Conservation (phyloP, 306 rosid genomes). For the Trifolium repens region DNA sequence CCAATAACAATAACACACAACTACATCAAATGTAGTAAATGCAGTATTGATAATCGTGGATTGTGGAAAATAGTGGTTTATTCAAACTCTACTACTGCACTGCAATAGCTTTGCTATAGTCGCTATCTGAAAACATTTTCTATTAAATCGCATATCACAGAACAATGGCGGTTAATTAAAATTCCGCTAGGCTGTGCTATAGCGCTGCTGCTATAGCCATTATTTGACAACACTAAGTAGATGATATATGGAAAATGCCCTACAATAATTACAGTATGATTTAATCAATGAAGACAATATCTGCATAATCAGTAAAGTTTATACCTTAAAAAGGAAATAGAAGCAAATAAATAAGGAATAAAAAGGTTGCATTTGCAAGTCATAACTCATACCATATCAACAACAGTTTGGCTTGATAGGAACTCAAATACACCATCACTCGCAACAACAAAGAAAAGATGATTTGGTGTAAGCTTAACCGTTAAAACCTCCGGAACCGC, state of each 20-base stretch:
- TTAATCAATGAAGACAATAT: conserved; percentile 16
- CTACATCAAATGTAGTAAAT: conserved; percentile 15
- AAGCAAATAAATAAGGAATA: not conserved
- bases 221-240: not conserved
- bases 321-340: conserved; percentile 13
- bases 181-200: not conserved
- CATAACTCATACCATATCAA: conserved; percentile 75
- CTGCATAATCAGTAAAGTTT: not conserved
- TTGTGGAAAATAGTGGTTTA: not conserved
- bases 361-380: conserved; percentile 20
- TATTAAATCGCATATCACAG: not conserved
- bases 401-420: conserved; percentile 87
- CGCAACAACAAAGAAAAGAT: conserved; percentile 89
- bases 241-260: not conserved
- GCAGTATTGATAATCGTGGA: not conserved
- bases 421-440: conserved; percentile 98
- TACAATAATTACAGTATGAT: conserved; percentile 16
- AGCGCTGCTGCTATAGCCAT: not conserved
- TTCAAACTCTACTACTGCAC: too few relatives aligned
- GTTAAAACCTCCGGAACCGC: conserved; percentile 81
- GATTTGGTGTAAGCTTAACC: conserved; percentile 74
- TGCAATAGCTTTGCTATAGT: not conserved
- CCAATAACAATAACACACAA: not conserved
- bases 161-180: not conserved
- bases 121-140: not conserved